Percentiles rank a stretch among this genome's conserved stretches.
These are phyloP conservation scores for Adiantum capillusveneris DNA, from an alignment of 75 land plant genomes.

Conservation along the genomic window DNA sequence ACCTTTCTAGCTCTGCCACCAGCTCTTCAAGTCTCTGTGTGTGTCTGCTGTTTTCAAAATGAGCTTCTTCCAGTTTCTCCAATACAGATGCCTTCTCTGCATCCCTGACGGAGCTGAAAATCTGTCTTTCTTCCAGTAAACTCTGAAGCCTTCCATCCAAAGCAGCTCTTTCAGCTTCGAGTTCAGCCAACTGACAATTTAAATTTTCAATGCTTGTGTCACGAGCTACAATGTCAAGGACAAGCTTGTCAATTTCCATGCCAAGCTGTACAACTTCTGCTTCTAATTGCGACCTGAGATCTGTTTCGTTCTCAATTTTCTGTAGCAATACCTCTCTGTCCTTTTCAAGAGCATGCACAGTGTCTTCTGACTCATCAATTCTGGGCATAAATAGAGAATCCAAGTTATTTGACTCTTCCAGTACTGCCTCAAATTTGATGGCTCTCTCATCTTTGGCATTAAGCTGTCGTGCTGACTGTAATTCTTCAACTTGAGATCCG, in stretches of 20 bases:
- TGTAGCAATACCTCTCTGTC: background rate
- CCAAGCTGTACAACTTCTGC: background rate
- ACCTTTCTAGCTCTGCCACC: constrained; percentile 21
- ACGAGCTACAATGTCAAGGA: background rate
- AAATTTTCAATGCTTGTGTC: background rate
- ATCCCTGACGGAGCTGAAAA: constrained; percentile 7
- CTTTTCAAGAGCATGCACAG: background rate
- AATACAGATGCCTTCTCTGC: constrained; percentile 28
- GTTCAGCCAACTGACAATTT: constrained; percentile 1
- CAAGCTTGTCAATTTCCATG: background rate
- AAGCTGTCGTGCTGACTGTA: no score
- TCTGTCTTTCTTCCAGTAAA: constrained; percentile 18
- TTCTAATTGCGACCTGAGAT: background rate
- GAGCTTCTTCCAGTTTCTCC: constrained; percentile 20
- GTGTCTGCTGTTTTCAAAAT: constrained; percentile 16
- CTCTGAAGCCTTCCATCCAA: constrained; percentile 23
- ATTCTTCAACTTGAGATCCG: no score
- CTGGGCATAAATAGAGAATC: no score
- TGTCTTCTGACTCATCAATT: background rate
- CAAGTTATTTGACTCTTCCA: no score
- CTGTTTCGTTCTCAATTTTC: background rate
- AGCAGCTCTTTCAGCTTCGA: constrained; percentile 11
- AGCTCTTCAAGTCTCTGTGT: constrained; percentile 29
- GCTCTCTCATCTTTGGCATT: no score
- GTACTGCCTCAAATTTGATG: no score